Conservation (phyloP, 352 stramenopile species). For the Phytophthora hibernalis region DNA sequence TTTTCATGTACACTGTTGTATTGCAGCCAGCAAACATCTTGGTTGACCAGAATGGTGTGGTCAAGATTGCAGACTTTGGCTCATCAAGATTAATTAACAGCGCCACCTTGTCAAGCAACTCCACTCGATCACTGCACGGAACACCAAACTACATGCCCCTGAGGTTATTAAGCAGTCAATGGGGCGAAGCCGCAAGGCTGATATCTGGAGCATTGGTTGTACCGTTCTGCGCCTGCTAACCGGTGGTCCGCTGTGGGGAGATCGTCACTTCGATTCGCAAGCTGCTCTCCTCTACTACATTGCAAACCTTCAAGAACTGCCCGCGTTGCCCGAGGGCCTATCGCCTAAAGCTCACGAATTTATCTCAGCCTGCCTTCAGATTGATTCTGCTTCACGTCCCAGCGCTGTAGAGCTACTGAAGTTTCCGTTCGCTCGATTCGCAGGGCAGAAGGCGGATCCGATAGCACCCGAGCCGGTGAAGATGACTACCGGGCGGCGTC, state of each 20-base stretch:
- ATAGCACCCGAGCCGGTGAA: conserved; percentile 8
- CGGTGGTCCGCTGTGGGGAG: conserved; percentile 76
- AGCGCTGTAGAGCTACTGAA: conserved; percentile 89
- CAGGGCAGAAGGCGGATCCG: conserved; percentile 20
- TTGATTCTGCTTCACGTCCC: conserved; percentile 69
- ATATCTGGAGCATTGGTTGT: conserved; percentile 89
- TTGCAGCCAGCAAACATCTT: conserved; percentile 92
- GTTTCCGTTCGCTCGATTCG: conserved; percentile 85
- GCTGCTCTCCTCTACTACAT: conserved; percentile 75
- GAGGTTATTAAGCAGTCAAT: conserved; percentile 89
- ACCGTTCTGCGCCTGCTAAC: conserved; percentile 82
- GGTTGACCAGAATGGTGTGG: conserved; percentile 93
- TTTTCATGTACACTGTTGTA: not conserved
- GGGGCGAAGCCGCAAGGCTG: conserved; percentile 69
- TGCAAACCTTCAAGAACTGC: conserved; percentile 54
- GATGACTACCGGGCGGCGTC: conserved; percentile 11
- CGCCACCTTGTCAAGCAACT: conserved; percentile 53
- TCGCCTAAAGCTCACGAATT: conserved; percentile 56
- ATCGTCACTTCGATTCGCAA: conserved; percentile 78
- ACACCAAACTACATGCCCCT: conserved; percentile 90
- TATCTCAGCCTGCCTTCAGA: conserved; percentile 55
- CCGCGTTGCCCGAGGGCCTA: conserved; percentile 46
- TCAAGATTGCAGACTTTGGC: conserved; percentile 96
- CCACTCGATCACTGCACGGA: conserved; percentile 63
- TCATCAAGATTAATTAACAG: conserved; percentile 80